phyloP scores from a whole-genome alignment of 768 basidiomycete species.

The Boletales sp. region DNA sequence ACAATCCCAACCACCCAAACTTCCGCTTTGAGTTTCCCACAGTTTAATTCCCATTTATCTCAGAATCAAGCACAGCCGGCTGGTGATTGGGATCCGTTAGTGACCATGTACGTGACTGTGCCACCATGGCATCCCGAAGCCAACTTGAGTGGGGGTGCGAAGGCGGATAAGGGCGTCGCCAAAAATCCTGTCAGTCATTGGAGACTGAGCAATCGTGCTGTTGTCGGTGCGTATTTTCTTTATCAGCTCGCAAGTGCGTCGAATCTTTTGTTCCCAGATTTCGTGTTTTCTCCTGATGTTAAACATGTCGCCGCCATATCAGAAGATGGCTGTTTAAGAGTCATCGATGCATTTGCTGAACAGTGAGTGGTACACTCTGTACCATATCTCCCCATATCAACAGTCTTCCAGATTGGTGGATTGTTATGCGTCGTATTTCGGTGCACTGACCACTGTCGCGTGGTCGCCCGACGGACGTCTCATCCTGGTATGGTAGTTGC shows the following conservation, averaged over 20 bases:
- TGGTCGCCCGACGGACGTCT: conserved; percentile 98
- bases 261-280: conserved; percentile 47
- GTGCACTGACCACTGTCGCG: conserved; percentile 81
- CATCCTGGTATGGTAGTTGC: conserved; percentile 54
- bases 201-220: conserved; percentile 67
- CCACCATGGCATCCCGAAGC: conserved; percentile 81
- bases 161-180: conserved; percentile 60
- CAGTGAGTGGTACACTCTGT: conserved; percentile 48
- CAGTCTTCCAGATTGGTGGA: conserved; percentile 68
- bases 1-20: conserved; percentile 44
- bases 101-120: conserved; percentile 74
- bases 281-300: conserved; percentile 92
- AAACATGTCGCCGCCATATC: conserved; percentile 86
- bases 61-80: conserved; percentile 21
- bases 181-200: conserved; percentile 93
- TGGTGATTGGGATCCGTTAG: conserved; percentile 71
- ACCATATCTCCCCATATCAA: conserved; percentile 1
- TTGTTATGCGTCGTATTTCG: conserved; percentile 94
- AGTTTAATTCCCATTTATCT: conserved; percentile 27
- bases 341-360: conserved; percentile 86
- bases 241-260: not conserved
- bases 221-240: conserved; percentile 56
- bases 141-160: conserved; percentile 27
- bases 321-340: conserved; percentile 87
- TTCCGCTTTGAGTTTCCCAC: conserved; percentile 26